A percentile compares a stretch with the other conserved stretches of the same genome.
These are phyloP conservation scores for Teratosphaeria viscida DNA, from an alignment of 2,329 filamentous ascomycete species.

Conservation along the genomic window DNA sequence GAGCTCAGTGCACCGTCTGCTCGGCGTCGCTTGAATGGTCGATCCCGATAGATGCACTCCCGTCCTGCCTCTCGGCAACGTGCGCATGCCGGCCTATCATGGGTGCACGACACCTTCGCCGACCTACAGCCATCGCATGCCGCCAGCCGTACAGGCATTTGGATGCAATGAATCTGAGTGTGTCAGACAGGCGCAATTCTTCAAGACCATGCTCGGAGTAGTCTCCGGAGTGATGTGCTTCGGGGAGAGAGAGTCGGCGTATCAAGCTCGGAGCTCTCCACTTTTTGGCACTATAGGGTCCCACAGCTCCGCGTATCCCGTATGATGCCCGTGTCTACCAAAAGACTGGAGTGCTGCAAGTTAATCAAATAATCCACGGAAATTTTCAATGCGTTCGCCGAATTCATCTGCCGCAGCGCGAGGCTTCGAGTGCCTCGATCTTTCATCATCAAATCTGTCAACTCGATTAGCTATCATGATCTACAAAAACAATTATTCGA, in stretches of 20 bases:
- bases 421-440: too few relatives aligned
- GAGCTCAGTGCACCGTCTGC: not conserved
- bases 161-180: too few relatives aligned
- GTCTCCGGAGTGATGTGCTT: not conserved
- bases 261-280: not conserved
- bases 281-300: too few relatives aligned
- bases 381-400: too few relatives aligned
- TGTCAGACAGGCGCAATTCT: not conserved
- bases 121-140: not conserved
- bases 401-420: too few relatives aligned
- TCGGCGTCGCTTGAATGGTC: not conserved
- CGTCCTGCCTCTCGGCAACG: not conserved
- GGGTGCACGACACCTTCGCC: not conserved
- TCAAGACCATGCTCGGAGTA: not conserved
- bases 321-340: too few relatives aligned
- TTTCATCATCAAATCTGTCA: too few relatives aligned
- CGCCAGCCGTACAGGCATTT: not conserved
- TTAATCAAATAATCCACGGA: too few relatives aligned
- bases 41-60: not conserved
- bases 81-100: not conserved
- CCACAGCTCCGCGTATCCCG: too few relatives aligned
- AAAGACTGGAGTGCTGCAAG: too few relatives aligned
- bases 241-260: not conserved
- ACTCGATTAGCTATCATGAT: too few relatives aligned
- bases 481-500: too few relatives aligned